These are phyloP conservation scores for Shiraia bambusicola DNA, from an alignment of 2,329 filamentous ascomycete genomes.

Conservation along the genomic window DNA sequence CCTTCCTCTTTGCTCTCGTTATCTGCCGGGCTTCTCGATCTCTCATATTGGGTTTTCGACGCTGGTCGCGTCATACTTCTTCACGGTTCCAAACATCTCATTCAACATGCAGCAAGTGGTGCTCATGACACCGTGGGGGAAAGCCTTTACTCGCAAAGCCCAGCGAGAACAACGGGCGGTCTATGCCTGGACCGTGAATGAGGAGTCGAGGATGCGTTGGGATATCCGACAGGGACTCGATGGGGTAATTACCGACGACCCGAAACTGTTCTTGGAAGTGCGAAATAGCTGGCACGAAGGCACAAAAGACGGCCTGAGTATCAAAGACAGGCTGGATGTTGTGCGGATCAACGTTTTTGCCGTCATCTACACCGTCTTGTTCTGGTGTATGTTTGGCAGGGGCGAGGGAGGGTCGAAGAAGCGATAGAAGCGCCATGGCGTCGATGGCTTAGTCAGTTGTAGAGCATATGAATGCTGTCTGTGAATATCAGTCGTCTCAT, in stretches of 20 bases:
- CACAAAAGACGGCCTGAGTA: slow-evolving; percentile 29
- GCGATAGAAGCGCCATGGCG: background rate
- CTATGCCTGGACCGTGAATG: slow-evolving; percentile 86
- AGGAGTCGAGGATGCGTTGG: slow-evolving; percentile 78
- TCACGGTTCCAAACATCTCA: slow-evolving; percentile 65
- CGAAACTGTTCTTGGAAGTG: slow-evolving; percentile 65
- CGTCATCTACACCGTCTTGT: slow-evolving; percentile 35
- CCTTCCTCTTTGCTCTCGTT: slow-evolving; percentile 61
- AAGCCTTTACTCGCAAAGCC: slow-evolving; percentile 64
- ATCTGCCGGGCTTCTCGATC: slow-evolving; percentile 64
- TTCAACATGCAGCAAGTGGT: slow-evolving; percentile 76
- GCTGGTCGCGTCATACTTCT: slow-evolving; percentile 70
- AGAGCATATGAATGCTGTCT: background rate
- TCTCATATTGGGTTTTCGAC: slow-evolving; percentile 70
- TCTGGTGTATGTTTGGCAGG: slow-evolving; percentile 35
- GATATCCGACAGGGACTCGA: slow-evolving; percentile 67
- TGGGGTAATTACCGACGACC: slow-evolving; percentile 85
- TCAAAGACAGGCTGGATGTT: slow-evolving; percentile 36
- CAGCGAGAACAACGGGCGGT: slow-evolving; percentile 60
- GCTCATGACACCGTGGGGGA: slow-evolving; percentile 68
- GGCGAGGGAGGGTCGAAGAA: slow-evolving; percentile 19
- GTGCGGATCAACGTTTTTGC: slow-evolving; percentile 38
- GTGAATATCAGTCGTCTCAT: no score
- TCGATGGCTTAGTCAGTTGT: slow-evolving; percentile 1
- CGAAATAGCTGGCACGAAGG: slow-evolving; percentile 45